phyloP scores from a whole-genome alignment of 225 moss, liverwort and hornwort genomes.

The Antitrichia curtipendula region DNA sequence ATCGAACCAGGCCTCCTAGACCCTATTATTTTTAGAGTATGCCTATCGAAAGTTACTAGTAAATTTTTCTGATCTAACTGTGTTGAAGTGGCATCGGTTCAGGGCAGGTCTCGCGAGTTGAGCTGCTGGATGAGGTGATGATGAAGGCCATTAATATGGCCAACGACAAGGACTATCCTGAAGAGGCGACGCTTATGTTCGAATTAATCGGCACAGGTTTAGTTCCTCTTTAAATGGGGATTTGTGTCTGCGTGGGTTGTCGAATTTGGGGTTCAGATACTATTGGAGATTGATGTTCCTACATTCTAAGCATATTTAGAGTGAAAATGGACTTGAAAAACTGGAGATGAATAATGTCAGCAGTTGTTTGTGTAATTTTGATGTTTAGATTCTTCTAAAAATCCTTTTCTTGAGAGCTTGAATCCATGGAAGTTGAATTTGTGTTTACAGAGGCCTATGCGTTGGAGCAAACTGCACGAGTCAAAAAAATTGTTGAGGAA shows the following conservation, averaged over 20 bases:
- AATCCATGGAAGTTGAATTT: neutral
- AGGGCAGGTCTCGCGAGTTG: constrained; percentile 93
- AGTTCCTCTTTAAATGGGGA: neutral
- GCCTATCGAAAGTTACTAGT: neutral
- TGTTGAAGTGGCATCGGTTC: constrained; percentile 6
- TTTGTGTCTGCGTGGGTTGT: neutral
- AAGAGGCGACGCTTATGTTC: constrained; percentile 83
- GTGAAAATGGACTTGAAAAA: neutral
- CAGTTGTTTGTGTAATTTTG: neutral
- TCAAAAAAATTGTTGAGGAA: constrained; percentile 65
- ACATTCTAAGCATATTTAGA: neutral
- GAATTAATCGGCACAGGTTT: constrained; percentile 97
- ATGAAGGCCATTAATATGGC: constrained; percentile 88
- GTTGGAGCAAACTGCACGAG: constrained; percentile 69
- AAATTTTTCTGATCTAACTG: neutral
- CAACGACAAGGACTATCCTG: constrained; percentile 61
- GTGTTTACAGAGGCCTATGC: constrained; percentile 60
- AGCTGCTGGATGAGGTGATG: constrained; percentile 84
- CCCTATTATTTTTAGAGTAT: neutral
- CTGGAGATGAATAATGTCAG: neutral
- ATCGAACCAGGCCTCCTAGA: neutral
- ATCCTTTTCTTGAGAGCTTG: neutral
- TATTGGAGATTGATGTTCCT: neutral
- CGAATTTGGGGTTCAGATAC: neutral
- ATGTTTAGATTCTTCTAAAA: neutral